Evolutionary conservation across 768 basidiomycete species (phyloP).

Genomic region (Naganishia vishniacii): DNA sequence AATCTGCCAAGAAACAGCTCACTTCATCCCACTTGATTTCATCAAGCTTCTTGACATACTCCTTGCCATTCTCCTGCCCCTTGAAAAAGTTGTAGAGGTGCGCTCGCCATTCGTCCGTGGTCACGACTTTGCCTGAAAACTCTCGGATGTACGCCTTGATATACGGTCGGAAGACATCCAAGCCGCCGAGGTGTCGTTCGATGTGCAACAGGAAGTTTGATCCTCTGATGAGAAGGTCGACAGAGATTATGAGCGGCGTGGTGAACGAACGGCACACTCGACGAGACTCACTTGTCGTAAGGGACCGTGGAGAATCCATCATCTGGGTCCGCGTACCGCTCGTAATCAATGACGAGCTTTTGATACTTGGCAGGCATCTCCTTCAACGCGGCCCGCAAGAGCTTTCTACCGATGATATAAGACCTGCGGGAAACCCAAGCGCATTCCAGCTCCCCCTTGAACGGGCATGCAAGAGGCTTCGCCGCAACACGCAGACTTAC

Average conservation of each 20-base stretch:
- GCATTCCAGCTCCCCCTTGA: neutral
- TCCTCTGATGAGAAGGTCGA: constrained; percentile 50
- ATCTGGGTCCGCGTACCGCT: constrained; percentile 59
- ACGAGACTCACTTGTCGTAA: constrained; percentile 54
- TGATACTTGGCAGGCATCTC: constrained; percentile 64
- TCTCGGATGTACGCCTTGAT: constrained; percentile 73
- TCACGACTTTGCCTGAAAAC: constrained; percentile 73
- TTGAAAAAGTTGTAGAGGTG: constrained; percentile 70
- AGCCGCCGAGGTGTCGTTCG: constrained; percentile 70
- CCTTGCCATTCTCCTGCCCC: constrained; percentile 55
- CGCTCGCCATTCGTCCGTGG: constrained; percentile 73
- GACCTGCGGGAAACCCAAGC: too few relatives aligned
- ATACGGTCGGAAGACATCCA: constrained; percentile 78
- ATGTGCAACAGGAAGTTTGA: constrained; percentile 79
- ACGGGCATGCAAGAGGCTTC: neutral
- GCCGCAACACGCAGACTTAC: constrained; percentile 27
- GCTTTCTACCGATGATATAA: constrained; percentile 52
- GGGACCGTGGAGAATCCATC: constrained; percentile 69
- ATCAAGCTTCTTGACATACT: constrained; percentile 63
- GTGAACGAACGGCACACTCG: too few relatives aligned
- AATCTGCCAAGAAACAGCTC: constrained; percentile 37
- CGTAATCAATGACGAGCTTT: constrained; percentile 69
- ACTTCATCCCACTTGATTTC: constrained; percentile 70
- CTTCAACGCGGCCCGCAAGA: constrained; percentile 64
- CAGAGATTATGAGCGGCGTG: too few relatives aligned